Evolutionary conservation across 2,329 filamentous ascomycete species (phyloP).

Genomic region (Xylaria hypoxylon): DNA sequence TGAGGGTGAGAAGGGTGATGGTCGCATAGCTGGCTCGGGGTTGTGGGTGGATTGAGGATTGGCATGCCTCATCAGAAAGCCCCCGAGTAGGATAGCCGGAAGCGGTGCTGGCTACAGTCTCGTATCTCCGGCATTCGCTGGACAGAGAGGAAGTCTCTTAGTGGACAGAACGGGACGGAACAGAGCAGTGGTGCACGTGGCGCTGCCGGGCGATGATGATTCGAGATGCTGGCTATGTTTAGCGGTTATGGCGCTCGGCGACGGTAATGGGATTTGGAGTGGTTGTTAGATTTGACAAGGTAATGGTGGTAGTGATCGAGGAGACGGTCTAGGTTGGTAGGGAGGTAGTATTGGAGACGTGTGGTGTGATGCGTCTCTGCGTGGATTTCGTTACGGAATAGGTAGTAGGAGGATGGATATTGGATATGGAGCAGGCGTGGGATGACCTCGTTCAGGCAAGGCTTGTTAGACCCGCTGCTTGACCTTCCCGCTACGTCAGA

Average conservation of each 20-base stretch:
- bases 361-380: conserved; percentile 39
- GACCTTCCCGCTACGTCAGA: conserved; percentile 42
- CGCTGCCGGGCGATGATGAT: conserved; percentile 27
- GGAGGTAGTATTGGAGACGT: conserved; percentile 34
- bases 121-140: conserved; percentile 50
- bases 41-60: conserved; percentile 45
- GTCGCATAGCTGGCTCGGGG: conserved; percentile 45
- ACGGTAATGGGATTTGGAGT: conserved; percentile 13
- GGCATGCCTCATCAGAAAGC: conserved; percentile 51
- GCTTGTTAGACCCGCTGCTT: conserved; percentile 37
- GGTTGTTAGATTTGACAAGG: conserved; percentile 17
- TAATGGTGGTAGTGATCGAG: conserved; percentile 22
- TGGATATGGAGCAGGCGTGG: conserved; percentile 39
- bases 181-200: conserved; percentile 34
- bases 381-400: conserved; percentile 40
- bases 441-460: conserved; percentile 42
- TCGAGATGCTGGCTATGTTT: conserved; percentile 16
- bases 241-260: conserved; percentile 29
- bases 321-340: conserved; percentile 14
- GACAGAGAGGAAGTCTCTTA: conserved; percentile 26
- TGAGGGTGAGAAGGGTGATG: conserved; percentile 29
- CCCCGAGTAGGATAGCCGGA: conserved; percentile 47
- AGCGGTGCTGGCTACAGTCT: conserved; percentile 46
- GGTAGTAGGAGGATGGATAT: conserved; percentile 35
- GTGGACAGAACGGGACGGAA: conserved; percentile 28